Percentiles rank a stretch among this genome's conserved stretches.
Conservation (phyloP, 768 basidiomycete genomes). For the Rhodotorula taiwanensis region DNA sequence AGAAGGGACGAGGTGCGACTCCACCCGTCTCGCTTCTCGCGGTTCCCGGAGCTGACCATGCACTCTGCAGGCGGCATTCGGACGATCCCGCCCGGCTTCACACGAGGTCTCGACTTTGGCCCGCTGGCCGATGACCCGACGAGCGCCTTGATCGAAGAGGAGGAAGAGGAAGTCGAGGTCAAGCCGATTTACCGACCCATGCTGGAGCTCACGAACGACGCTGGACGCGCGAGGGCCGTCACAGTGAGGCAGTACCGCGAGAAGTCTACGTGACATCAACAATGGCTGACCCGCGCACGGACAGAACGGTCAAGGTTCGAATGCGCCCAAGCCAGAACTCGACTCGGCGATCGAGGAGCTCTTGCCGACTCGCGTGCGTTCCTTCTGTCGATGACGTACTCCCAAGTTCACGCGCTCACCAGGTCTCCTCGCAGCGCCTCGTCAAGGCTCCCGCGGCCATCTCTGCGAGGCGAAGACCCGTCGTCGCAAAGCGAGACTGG, state of each 20-base stretch:
- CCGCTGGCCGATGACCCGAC: constrained; percentile 43
- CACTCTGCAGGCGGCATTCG: constrained; percentile 47
- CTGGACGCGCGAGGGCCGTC: background rate
- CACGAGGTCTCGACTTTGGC: constrained; percentile 64
- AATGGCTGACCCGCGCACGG: background rate
- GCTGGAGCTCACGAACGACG: constrained; percentile 31
- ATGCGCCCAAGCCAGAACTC: constrained; percentile 45
- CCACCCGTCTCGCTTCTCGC: too few relatives aligned
- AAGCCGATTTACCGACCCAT: constrained; percentile 37
- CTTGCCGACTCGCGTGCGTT: constrained; percentile 52
- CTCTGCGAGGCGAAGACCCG: constrained; percentile 41
- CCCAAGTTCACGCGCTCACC: constrained; percentile 46
- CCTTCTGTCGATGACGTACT: background rate
- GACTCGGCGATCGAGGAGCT: constrained; percentile 65
- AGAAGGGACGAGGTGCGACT: constrained; percentile 35
- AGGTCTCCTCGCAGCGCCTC: constrained; percentile 46
- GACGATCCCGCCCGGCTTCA: constrained; percentile 74
- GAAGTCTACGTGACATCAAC: background rate
- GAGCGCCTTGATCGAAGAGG: constrained; percentile 40
- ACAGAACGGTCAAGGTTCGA: background rate
- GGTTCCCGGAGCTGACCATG: background rate
- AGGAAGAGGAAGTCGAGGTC: constrained; percentile 42
- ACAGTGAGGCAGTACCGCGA: background rate
- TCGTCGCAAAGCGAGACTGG: constrained; percentile 82
- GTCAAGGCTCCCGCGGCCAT: constrained; percentile 24